Evolutionary conservation across 1,139 yeast species (phyloP).

Genomic region (Nadsonia starkeyi-henricii): DNA sequence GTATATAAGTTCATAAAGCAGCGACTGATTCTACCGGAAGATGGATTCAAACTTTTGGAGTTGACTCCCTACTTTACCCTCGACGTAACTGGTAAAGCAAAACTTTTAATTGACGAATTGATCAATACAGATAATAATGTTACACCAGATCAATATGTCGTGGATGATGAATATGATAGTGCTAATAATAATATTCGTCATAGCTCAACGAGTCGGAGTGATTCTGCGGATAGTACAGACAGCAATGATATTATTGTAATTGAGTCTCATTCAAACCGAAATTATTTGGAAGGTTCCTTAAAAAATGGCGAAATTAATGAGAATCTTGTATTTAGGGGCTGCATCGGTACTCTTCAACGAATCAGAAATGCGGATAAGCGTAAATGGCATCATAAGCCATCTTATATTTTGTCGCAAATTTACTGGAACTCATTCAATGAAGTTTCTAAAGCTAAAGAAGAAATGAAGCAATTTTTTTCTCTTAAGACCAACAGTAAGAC

Average conservation of each 20-base stretch:
- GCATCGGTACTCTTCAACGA: slow-evolving; percentile 26
- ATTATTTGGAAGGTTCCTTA: background rate
- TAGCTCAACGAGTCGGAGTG: background rate
- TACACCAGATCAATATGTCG: background rate
- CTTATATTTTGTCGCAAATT: slow-evolving; percentile 57
- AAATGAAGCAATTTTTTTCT: slow-evolving; percentile 49
- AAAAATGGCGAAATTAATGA: background rate
- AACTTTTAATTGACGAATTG: background rate
- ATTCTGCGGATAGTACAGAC: background rate
- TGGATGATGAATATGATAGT: background rate
- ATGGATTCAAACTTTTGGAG: slow-evolving; percentile 30
- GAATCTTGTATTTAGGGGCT: slow-evolving; percentile 17
- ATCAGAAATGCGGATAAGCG: slow-evolving; percentile 54
- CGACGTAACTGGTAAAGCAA: slow-evolving; percentile 8
- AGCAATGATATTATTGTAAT: background rate
- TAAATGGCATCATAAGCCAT: slow-evolving; percentile 87
- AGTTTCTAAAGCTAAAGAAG: slow-evolving; percentile 41
- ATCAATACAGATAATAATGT: background rate
- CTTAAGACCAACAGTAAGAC: slow-evolving; percentile 58
- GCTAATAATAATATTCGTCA: background rate
- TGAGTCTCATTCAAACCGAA: background rate
- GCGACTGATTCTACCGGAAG: slow-evolving; percentile 23
- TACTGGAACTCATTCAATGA: slow-evolving; percentile 42
- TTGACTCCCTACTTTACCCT: slow-evolving; percentile 14
- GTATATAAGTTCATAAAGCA: slow-evolving; percentile 41